A percentile compares a stretch with the other conserved stretches of the same genome.
Evolutionary conservation across 2,329 filamentous ascomycete genomes (phyloP).

Genomic region (Aspergillus jensenii): DNA sequence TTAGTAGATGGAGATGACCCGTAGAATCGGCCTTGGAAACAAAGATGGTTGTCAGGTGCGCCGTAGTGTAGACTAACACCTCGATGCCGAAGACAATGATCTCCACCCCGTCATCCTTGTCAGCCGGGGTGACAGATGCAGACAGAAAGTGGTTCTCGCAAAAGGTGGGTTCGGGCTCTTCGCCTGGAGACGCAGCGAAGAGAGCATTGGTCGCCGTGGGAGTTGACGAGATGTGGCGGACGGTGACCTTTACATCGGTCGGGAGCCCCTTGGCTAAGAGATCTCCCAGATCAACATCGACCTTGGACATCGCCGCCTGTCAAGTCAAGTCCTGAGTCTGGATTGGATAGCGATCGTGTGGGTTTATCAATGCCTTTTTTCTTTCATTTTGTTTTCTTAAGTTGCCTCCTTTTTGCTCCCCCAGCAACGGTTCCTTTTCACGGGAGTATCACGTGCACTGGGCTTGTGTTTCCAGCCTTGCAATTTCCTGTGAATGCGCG

Average conservation of each 20-base stretch:
- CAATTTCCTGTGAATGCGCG: neutral
- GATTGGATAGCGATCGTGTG: neutral
- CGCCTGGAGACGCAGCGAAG: constrained; percentile 73
- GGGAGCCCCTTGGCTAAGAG: constrained; percentile 55
- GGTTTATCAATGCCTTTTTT: neutral
- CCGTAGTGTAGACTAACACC: constrained; percentile 81
- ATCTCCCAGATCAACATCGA: constrained; percentile 40
- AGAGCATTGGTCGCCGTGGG: constrained; percentile 73
- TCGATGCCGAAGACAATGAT: constrained; percentile 83
- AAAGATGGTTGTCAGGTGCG: constrained; percentile 80
- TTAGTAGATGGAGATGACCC: constrained; percentile 72
- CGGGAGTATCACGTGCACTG: constrained; percentile 17
- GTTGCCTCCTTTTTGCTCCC: constrained; percentile 1
- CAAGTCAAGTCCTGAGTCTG: neutral
- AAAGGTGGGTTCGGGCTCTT: constrained; percentile 73
- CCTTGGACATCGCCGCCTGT: constrained; percentile 26
- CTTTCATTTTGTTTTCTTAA: constrained; percentile 4
- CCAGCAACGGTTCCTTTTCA: constrained; percentile 11
- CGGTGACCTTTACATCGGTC: constrained; percentile 58
- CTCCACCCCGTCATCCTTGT: constrained; percentile 38
- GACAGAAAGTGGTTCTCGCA: constrained; percentile 80
- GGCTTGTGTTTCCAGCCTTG: neutral
- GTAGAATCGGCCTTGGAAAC: constrained; percentile 97
- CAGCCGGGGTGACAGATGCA: constrained; percentile 48
- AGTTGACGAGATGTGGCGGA: constrained; percentile 86